phyloP scores from a whole-genome alignment of 2,329 filamentous ascomycete genomes.

The Aspergillus hiratsukae region DNA sequence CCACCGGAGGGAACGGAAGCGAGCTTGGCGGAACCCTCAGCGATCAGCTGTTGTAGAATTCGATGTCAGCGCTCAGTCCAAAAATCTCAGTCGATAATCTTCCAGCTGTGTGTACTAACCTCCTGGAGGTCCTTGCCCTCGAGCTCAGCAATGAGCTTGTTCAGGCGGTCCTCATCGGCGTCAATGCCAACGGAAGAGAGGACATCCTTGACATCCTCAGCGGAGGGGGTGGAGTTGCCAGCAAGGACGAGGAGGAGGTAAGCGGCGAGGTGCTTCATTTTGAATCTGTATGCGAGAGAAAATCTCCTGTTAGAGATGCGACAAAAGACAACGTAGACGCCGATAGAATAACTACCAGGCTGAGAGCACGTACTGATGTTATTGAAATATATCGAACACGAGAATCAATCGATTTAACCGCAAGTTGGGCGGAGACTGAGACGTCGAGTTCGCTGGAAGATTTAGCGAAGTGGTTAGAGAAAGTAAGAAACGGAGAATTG shows the following conservation, averaged over 20 bases:
- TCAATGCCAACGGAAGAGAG: slow-evolving; percentile 94
- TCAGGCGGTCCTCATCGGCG: slow-evolving; percentile 80
- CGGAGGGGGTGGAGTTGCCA: slow-evolving; percentile 85
- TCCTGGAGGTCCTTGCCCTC: slow-evolving; percentile 70
- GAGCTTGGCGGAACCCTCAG: slow-evolving; percentile 86
- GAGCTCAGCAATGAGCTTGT: slow-evolving; percentile 77
- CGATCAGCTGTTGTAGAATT: slow-evolving; percentile 65
- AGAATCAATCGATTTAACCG: slow-evolving; percentile 99
- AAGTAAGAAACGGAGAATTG: slow-evolving; percentile 27
- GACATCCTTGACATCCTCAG: slow-evolving; percentile 79
- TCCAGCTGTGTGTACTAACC: slow-evolving; percentile 52
- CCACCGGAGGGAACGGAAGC: slow-evolving; percentile 95
- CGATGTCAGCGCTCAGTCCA: slow-evolving; percentile 12
- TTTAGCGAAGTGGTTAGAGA: slow-evolving; percentile 26
- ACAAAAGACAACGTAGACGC: not conserved
- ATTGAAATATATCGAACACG: slow-evolving; percentile 42
- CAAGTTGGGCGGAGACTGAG: slow-evolving; percentile 97
- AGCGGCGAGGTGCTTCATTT: slow-evolving; percentile 99
- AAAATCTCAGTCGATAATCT: not conserved
- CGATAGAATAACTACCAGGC: not conserved
- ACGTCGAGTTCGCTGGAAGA: slow-evolving; percentile 73
- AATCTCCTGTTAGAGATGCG: slow-evolving; percentile 15
- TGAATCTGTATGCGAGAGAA: slow-evolving; percentile 39
- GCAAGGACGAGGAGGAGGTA: slow-evolving; percentile 95
- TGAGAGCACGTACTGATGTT: slow-evolving; percentile 22